Percentiles rank a stretch among this genome's conserved stretches.
phyloP scores from a whole-genome alignment of 1,139 yeast genomes.

The Suhomyces anneliseae region DNA sequence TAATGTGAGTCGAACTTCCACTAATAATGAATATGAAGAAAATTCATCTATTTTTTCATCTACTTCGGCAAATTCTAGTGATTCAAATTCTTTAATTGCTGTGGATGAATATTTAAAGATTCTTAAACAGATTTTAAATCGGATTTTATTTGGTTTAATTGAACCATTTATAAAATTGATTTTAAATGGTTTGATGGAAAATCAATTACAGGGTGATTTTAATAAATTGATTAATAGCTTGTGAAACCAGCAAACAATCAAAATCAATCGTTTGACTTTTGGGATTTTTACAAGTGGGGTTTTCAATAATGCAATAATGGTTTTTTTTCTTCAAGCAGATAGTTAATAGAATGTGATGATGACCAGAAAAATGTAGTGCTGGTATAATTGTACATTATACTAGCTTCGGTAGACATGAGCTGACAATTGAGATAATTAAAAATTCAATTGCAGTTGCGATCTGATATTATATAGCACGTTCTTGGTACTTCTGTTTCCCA shows the following conservation, averaged over 20 bases:
- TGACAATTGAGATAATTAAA: too few species aligned
- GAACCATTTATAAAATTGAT: conserved; percentile 41
- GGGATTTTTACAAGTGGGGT: too few species aligned
- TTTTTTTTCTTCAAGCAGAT: too few species aligned
- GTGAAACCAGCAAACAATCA: conserved; percentile 3
- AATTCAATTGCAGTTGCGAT: too few species aligned
- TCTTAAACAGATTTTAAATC: conserved; percentile 28
- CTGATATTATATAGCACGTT: too few species aligned
- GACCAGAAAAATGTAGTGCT: too few species aligned
- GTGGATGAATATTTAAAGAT: conserved; percentile 37
- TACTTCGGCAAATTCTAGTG: conserved; percentile 23
- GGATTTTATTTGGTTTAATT: conserved; percentile 36
- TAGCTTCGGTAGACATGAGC: too few species aligned
- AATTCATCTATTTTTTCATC: conserved; percentile 40
- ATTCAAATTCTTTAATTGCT: conserved; percentile 26
- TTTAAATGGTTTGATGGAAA: conserved; percentile 33
- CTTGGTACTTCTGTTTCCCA: too few species aligned
- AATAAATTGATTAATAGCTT: conserved; percentile 29
- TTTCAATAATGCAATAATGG: too few species aligned
- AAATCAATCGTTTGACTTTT: too few species aligned
- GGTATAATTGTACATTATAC: too few species aligned
- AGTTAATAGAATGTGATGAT: too few species aligned
- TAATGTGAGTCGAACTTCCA: conserved; percentile 2
- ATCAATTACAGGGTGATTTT: conserved; percentile 32
- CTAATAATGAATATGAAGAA: conserved; percentile 15